Evolutionary conservation across 139 green algal genomes (phyloP).

Genomic region (Coccomyxa sp.): DNA sequence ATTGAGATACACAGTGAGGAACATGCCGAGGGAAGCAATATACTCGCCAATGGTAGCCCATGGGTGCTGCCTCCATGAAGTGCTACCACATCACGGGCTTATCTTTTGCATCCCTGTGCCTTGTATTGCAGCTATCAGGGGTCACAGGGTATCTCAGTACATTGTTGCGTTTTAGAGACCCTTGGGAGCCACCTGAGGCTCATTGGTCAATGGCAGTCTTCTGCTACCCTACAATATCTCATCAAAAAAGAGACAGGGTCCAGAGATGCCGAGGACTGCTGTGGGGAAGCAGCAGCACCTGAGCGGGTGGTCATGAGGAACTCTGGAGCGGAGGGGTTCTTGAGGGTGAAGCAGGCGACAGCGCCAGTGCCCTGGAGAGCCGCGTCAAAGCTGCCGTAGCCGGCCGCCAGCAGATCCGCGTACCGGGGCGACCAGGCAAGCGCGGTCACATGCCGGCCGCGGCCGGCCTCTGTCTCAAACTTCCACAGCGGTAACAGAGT

Average conservation of each 20-base stretch:
- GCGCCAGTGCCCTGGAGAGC: slow-evolving; percentile 40
- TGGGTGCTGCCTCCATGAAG: too few relatives aligned
- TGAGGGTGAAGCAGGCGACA: slow-evolving; percentile 4
- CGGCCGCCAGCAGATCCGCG: slow-evolving; percentile 80
- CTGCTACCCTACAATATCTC: too few relatives aligned
- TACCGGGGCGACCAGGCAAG: slow-evolving; percentile 78
- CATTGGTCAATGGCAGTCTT: too few relatives aligned
- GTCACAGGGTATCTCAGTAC: background rate
- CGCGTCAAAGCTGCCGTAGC: slow-evolving; percentile 89
- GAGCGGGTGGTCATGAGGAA: background rate
- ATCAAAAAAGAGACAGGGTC: background rate
- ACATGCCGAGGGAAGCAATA: too few relatives aligned
- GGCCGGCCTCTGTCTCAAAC: slow-evolving; percentile 51
- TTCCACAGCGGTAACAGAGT: slow-evolving; percentile 91
- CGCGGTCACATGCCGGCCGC: slow-evolving; percentile 61
- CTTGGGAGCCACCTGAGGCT: too few relatives aligned
- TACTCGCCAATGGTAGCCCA: too few relatives aligned
- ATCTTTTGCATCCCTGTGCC: too few relatives aligned
- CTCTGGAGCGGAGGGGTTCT: background rate
- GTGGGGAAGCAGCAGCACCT: background rate
- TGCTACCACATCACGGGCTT: too few relatives aligned
- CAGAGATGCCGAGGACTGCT: background rate
- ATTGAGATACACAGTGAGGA: too few relatives aligned
- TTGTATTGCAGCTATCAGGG: too few relatives aligned
- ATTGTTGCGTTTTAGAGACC: background rate